Conservation (phyloP, 306 rosid genomes). For the Betula pendula region DNA sequence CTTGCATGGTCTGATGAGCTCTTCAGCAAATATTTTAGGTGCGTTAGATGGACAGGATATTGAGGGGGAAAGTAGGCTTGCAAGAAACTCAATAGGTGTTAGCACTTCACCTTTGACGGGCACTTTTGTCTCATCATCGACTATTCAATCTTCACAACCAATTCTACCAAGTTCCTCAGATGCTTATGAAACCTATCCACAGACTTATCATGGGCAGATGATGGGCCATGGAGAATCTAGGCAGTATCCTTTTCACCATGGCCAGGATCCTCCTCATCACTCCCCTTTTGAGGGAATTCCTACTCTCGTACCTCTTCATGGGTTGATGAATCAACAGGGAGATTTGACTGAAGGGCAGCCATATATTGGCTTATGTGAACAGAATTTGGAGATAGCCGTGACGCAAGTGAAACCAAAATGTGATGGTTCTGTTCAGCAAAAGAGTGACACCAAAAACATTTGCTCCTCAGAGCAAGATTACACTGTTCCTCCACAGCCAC, state of each 20-base stretch:
- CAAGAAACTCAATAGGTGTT: constrained; percentile 29
- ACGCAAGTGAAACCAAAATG: constrained; percentile 40
- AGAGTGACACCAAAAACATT: constrained; percentile 41
- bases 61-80: constrained; percentile 43
- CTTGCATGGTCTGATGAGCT: constrained; percentile 40
- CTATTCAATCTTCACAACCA: constrained; percentile 38
- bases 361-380: constrained; percentile 39
- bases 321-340: constrained; percentile 46
- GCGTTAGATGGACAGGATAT: constrained; percentile 41
- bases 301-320: constrained; percentile 42
- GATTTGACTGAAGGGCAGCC: constrained; percentile 36
- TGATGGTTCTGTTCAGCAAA: constrained; percentile 49
- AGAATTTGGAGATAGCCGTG: constrained; percentile 40
- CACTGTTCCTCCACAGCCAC: constrained; percentile 35
- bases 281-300: constrained; percentile 43
- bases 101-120: constrained; percentile 33
- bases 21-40: constrained; percentile 41
- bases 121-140: constrained; percentile 31
- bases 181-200: constrained; percentile 42
- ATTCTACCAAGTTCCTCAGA: constrained; percentile 39
- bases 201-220: constrained; percentile 36
- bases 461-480: constrained; percentile 36
- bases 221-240: constrained; percentile 40
- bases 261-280: constrained; percentile 39
- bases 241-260: constrained; percentile 42